Base-by-base conservation (phyloP, 768 basidiomycete genomes). In the Lactarius trivialis region DNA sequence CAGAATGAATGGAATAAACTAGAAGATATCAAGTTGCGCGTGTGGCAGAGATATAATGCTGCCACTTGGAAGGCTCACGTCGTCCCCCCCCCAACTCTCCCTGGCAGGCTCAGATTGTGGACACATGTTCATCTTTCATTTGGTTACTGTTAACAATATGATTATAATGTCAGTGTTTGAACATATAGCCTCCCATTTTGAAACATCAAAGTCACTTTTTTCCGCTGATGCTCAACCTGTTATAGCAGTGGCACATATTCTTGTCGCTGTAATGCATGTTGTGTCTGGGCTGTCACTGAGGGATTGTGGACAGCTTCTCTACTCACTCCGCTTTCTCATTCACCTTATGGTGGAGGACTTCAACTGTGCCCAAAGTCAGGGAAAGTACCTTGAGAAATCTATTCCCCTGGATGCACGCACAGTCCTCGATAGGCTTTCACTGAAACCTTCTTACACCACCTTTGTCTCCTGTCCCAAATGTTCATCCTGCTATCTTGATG, bases 391-490 rank as follows among this genome's bases (percentile, higher is more conserved):
- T 11, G 21, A 45, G 12, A 45, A 45, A 45, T 45, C 43, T 45
- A 24, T 45, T 21, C 43, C 43, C n/a, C 3, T 21, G 21, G 43
- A 45, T 11, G 43, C 43, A n/a, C 21, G 43, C 43, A 45, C 43
- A 2, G 43, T 45, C 11, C 21, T 21, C 11, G 21, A 45, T 45
- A 45, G 43, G 43, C 43, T 45, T 12, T 9, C 43, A 11, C 4
- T 45, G 43, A 45, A 45, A 12, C 43, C 43, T 21, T 45, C 43
- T 45, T 45, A 45, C 21, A 45, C 43, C 11, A 7, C 28, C 39
- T 53, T 37, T 53, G 32, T 53, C 1, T 54, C 49, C 51, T 63
- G 56, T 53, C 61, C 61, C 21, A 54, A 57, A 54, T 63, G 61
- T 26, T 63, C 41, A 11, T 17, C 50, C 12, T 58, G 49, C n/a